These are phyloP conservation scores for Ammopiptanthus mongolicus DNA, from an alignment of 306 rosid genomes.

Conservation along the genomic window DNA sequence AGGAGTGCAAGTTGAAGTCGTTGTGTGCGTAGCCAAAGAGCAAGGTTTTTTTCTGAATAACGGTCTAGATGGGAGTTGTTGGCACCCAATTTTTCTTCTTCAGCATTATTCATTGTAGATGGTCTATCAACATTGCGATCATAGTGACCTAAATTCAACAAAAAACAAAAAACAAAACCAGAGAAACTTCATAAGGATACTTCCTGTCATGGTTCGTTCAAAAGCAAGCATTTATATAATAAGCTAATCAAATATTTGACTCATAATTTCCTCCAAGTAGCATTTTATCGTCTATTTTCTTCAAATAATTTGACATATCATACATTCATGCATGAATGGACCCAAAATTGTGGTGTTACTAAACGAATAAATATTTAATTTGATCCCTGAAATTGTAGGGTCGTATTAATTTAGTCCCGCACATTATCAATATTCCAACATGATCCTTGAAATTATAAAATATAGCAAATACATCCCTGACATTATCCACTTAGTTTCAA, in stretches of 20 bases:
- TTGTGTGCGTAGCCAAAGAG: too few relatives aligned
- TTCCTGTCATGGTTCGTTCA: not conserved
- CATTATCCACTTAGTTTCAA: too few relatives aligned
- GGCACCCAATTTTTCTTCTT: slow-evolving; percentile 63
- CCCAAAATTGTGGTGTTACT: not conserved
- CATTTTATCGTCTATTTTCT: not conserved
- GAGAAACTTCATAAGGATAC: slow-evolving; percentile 14
- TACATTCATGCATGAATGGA: not conserved
- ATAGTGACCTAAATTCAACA: slow-evolving; percentile 34
- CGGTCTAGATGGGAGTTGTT: slow-evolving; percentile 71
- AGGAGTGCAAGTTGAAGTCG: too few relatives aligned
- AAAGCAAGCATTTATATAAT: not conserved
- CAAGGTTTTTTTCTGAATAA: slow-evolving; percentile 70
- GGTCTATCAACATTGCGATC: slow-evolving; percentile 25
- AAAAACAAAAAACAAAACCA: slow-evolving; percentile 18
- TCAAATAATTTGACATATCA: not conserved
- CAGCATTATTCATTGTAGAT: slow-evolving; percentile 16
- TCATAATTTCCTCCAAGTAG: not conserved
- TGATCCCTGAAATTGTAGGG: too few relatives aligned
- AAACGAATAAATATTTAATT: too few relatives aligned
- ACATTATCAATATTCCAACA: too few relatives aligned
- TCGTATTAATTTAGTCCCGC: too few relatives aligned
- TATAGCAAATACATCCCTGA: too few relatives aligned
- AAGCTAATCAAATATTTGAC: not conserved
- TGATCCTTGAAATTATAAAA: too few relatives aligned